Evolutionary conservation across 164 flowering plant genomes (phyloP).

Genomic region (Dillenia suffruticosa): DNA sequence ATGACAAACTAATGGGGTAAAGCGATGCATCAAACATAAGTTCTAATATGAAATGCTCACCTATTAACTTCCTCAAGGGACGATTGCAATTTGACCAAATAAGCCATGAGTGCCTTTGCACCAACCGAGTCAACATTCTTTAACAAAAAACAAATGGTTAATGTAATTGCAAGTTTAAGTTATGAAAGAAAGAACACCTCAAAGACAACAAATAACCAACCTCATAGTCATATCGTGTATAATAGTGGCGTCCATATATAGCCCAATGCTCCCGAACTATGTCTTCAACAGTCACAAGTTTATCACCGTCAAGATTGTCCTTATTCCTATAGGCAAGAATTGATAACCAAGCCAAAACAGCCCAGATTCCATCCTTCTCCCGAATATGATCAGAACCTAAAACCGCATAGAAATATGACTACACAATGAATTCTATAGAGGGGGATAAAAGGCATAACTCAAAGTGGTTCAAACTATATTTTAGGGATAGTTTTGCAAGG

Average conservation of each 20-base stretch:
- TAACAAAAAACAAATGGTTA: conserved; percentile 14
- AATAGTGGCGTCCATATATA: conserved; percentile 90
- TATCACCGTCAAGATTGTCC: conserved; percentile 65
- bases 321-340: conserved; percentile 82
- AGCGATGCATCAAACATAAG: not conserved
- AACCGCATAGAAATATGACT: not conserved
- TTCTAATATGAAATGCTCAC: conserved; percentile 33
- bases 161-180: too few species aligned
- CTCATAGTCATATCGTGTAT: conserved; percentile 97
- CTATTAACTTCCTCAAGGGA: conserved; percentile 67
- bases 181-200: too few species aligned
- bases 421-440: not conserved
- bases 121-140: conserved; percentile 95
- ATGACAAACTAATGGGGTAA: not conserved
- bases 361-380: conserved; percentile 99
- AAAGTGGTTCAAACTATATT: too few species aligned
- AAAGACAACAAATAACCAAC: conserved; percentile 28
- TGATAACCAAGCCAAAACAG: conserved; percentile 97
- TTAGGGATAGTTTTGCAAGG: too few species aligned
- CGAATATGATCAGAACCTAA: conserved; percentile 97
- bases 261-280: conserved; percentile 94
- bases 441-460: not conserved
- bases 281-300: conserved; percentile 89
- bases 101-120: conserved; percentile 92
- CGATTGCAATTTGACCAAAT: conserved; percentile 84